phyloP scores from a whole-genome alignment of 2,329 filamentous ascomycete species.

The Coniella lustricola region DNA sequence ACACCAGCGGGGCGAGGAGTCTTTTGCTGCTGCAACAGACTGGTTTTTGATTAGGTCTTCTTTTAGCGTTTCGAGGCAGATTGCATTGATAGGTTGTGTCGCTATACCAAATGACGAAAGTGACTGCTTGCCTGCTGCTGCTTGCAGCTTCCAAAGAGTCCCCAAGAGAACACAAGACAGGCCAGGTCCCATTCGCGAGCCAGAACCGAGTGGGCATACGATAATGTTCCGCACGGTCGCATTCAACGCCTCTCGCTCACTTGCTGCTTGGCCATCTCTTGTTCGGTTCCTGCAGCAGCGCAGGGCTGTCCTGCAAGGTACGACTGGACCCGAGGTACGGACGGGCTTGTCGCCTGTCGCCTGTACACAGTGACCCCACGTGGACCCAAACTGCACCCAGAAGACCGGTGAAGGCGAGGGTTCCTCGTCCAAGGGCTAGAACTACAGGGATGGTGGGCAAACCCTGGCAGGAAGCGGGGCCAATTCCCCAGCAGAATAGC shows the following conservation, averaged over 20 bases:
- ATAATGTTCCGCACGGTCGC: conserved; percentile 1
- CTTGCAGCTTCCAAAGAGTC: too few relatives aligned
- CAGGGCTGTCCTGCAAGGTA: conserved; percentile 7
- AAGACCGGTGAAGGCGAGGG: conserved; percentile 15
- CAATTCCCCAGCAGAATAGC: too few relatives aligned
- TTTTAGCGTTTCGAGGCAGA: not conserved
- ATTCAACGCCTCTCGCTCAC: not conserved
- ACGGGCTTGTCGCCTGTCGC: not conserved
- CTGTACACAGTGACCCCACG: conserved; percentile 2
- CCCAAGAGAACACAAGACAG: too few relatives aligned
- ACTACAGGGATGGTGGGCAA: conserved; percentile 5
- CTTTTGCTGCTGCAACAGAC: too few relatives aligned
- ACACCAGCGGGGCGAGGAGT: not conserved
- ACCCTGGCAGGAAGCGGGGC: not conserved
- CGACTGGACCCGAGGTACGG: conserved; percentile 6
- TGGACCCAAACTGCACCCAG: conserved; percentile 3
- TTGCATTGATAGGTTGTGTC: too few relatives aligned
- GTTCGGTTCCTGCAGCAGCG: conserved; percentile 7
- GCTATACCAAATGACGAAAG: too few relatives aligned
- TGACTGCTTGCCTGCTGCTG: too few relatives aligned
- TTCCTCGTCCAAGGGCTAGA: not conserved
- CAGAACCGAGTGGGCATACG: not conserved
- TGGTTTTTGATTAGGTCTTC: not conserved
- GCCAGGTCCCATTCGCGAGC: not conserved
- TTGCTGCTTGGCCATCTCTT: not conserved